These are phyloP conservation scores for Didymella exigua DNA, from an alignment of 2,329 filamentous ascomycete genomes.

Conservation along the genomic window DNA sequence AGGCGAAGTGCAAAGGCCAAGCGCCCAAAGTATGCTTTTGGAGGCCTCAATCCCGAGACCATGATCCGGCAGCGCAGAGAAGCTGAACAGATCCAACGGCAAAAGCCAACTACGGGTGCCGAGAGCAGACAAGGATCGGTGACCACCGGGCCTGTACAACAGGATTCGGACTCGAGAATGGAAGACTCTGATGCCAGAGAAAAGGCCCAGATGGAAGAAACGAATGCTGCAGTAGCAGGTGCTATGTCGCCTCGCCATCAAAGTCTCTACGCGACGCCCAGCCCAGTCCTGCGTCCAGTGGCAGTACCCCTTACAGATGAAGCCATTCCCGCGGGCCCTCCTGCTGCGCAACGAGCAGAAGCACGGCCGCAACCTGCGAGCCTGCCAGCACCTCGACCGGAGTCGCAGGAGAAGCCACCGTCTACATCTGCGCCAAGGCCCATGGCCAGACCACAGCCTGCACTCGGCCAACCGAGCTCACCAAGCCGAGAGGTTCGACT, in stretches of 20 bases:
- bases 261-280: slow-evolving; percentile 25
- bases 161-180: slow-evolving; percentile 15
- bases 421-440: neutral
- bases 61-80: neutral
- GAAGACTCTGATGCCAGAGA: neutral
- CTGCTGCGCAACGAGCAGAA: neutral
- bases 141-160: neutral
- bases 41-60: neutral
- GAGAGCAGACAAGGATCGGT: slow-evolving; percentile 12
- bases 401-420: neutral
- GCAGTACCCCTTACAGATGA: neutral
- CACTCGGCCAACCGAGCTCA: neutral
- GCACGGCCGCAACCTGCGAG: neutral
- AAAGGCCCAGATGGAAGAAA: neutral
- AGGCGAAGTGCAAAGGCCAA: slow-evolving; percentile 24
- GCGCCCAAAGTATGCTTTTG: slow-evolving; percentile 30
- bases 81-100: slow-evolving; percentile 8
- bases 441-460: neutral
- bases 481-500: neutral
- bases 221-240: neutral
- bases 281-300: slow-evolving; percentile 1
- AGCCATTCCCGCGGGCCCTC: neutral
- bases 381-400: neutral
- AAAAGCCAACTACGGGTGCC: slow-evolving; percentile 21
- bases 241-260: slow-evolving; percentile 28